Conservation (phyloP, 768 basidiomycete genomes). For the Thelephora aurantiotincta region DNA sequence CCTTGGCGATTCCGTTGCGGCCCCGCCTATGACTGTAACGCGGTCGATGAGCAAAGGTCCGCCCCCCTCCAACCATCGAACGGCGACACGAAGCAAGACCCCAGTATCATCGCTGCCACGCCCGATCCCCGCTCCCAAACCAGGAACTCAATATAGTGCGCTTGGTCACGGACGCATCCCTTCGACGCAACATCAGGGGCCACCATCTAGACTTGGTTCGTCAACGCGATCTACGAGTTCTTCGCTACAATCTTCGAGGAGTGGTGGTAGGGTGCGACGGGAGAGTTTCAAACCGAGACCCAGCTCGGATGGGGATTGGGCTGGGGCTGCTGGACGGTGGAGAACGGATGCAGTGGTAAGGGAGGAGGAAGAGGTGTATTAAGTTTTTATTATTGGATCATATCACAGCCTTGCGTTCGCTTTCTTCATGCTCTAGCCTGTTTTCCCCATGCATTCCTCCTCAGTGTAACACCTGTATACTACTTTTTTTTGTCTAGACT, state of each 20-base stretch:
- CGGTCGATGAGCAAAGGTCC: slow-evolving; percentile 20
- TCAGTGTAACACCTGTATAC: too few species aligned
- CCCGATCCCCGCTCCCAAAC: slow-evolving; percentile 29
- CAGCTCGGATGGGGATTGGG: slow-evolving; percentile 38
- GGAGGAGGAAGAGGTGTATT: slow-evolving; percentile 19
- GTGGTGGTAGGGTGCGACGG: slow-evolving; percentile 38
- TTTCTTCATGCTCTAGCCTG: too few species aligned
- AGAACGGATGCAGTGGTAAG: slow-evolving; percentile 16
- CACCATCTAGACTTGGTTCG: slow-evolving; percentile 9
- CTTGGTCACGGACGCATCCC: slow-evolving; percentile 39
- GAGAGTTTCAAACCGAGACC: slow-evolving; percentile 80
- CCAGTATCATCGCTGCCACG: slow-evolving; percentile 22
- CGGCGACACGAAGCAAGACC: slow-evolving; percentile 28
- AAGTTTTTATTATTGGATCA: slow-evolving; percentile 1
- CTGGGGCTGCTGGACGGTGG: slow-evolving; percentile 7
- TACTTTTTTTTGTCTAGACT: too few species aligned
- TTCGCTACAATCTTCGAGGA: slow-evolving; percentile 20
- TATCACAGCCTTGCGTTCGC: not conserved
- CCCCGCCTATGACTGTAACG: slow-evolving; percentile 8
- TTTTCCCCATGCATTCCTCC: too few species aligned
- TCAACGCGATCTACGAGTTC: slow-evolving; percentile 11
- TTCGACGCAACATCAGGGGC: slow-evolving; percentile 17
- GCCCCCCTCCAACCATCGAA: slow-evolving; percentile 24
- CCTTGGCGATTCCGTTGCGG: slow-evolving; percentile 25
- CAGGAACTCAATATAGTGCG: slow-evolving; percentile 36